Base-by-base conservation (phyloP, 1,284 basidiomycete genomes). In the Chondrostereum purpureum region DNA sequence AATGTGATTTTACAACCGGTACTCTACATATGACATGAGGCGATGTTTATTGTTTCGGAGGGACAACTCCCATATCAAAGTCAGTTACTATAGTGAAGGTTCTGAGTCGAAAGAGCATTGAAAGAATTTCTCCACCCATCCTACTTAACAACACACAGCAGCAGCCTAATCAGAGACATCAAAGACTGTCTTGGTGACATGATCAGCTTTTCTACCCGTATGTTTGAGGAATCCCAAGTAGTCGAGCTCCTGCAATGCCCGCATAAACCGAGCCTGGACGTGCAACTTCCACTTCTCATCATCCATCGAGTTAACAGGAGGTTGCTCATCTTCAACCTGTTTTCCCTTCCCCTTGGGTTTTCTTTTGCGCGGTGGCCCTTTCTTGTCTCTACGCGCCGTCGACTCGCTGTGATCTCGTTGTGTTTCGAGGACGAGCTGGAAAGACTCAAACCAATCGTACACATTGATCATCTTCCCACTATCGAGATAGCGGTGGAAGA, bases 401-500 rank as follows among this genome's bases (percentile, higher is more conserved):
- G 48, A 23, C 46, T 50, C 51, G 16, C 47, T 38, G 22, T 59
- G 54, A 41, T 57, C 50, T 19, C 67, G 60, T 59, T 83, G 83
- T 3, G 61, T 63, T 54, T 86, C 81, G 42, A 87, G 59, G 31
- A 75, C 79, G 20, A 68, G 62, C 24, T 72, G 69, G 58, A 89
- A 90, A 12, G 80, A 72, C 52, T 83, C 78, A 56, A 78, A 88
- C 86, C 86, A 88, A 60, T 90, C 87, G 56, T 83, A 87, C 1
- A 87, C 73, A 55, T 90, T 90, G 61, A 90, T 75, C 74, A 84
- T 76, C 60, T 73, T 78, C 37, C 85, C 85, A 39, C 83, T 83
- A 52, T 88, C 82, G 43, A 82, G 66, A 61, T 88, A 89, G 14
- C 84, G 71, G 36, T 67, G 65, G 63, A 88, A 88, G n/a, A 88